Base-by-base conservation (phyloP, 2,329 filamentous ascomycete genomes). In the Scorias spongiosa region DNA sequence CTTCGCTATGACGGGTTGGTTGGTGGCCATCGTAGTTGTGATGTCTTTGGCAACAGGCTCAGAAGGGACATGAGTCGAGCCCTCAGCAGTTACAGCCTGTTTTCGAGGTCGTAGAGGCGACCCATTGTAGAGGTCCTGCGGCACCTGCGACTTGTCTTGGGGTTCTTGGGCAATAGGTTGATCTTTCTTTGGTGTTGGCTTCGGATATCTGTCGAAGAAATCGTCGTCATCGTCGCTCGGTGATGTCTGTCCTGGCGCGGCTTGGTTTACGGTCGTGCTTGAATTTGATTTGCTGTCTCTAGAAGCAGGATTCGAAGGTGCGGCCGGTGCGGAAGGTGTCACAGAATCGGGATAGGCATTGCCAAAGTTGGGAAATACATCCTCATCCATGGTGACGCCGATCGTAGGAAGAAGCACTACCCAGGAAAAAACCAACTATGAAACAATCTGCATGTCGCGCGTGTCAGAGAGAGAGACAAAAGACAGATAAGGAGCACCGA, bases 231-330 rank as follows among this genome's bases (percentile, higher is more conserved):
- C 28, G 38, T 51, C 42, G 46, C 48, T 17, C 39, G 44, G 44
- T 51, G 55, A 29, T 46, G 46, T 30, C 9, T 37, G 42, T n/a
- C 42, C 32, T 15, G 32, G 32, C 32, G 40, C 32, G 37, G 18
- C 18, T 26, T 34, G 14, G 20, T 20, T 20, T 39, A 18, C 28
- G 26, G 10, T 20, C 18, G 17, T 11, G 38, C 11, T 18, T 6
- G 18, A 20, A 18, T 4, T 18, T 7, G 12, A 45, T 15, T 36
- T 36, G 11, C 74, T 66, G 32, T 67, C 66, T 54, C 70, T 62
- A 47, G 72, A 57, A 15, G 74, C 72, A 39, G 74, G 72, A 63
- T 77, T 71, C 74, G 74, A 76, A 15, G 67, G 66, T 43, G 65
- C 52, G 44, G 42, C 18, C 36, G 40, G 30, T 11, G 40, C 12